Base-by-base conservation (phyloP, 805 yeast species). In the Wickerhamiella siamensis region DNA sequence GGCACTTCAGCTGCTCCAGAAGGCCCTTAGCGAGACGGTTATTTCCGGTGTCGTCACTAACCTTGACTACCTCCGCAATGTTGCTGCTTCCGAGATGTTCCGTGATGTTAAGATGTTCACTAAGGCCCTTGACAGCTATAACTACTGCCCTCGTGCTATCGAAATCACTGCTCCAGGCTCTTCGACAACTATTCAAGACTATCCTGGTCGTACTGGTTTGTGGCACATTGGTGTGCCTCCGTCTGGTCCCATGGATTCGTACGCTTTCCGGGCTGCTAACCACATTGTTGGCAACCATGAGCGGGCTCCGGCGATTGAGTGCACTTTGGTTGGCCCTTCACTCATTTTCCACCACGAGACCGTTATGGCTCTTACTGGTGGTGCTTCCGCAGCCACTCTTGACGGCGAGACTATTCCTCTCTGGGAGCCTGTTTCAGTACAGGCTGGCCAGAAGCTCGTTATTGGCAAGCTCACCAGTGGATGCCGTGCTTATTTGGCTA, bases 161-260 rank as follows among this genome's bases (percentile, higher is more conserved):
- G 97, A 88, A 63, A 72, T 88, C 33, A 60, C 79, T 26, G 63
- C 75, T 35, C 96, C 97, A 2, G 98, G 98, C 53, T 88, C 95
- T 33, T 84, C 84, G 63, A 88, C 97, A 31, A 83, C 95, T 3
- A 88, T 88, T 38, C 98, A 88, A 65, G 98, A 91, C 62, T 91
- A 77, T 61, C 94, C 94, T 15, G 94, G 94, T 40, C 78, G 98
- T 66, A 68, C 69, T 42, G 79, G 84, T n/a, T 59, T 71, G 46
- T 82, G 93, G 93, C 76, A 81, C 56, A 72, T 81, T 51, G 98
- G 98, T 59, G 97, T 88, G 43, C 98, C 98, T 20, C 97, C 97
- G 5, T 83, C 95, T 33, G 98, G 98, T 36, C 95, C 97, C 45
- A 91, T 88, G 97, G 98, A 88, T 63, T 74, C 77, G 46, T 87